These are phyloP conservation scores for Aegilops sharonensis DNA, from an alignment of 176 grass and related monocot species.

Conservation along the genomic window DNA sequence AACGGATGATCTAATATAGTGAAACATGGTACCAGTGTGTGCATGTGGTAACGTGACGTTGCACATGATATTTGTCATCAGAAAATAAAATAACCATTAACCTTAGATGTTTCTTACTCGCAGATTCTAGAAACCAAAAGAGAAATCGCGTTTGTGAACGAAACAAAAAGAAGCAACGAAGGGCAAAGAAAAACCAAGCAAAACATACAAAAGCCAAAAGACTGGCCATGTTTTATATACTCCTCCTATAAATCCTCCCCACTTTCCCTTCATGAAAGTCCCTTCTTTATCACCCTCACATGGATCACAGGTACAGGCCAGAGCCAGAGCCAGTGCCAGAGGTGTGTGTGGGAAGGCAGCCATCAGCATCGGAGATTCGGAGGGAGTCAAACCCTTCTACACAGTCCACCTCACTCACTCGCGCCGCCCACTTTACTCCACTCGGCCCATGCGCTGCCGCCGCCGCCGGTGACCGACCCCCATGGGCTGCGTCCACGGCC, in stretches of 20 bases:
- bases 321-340: neutral
- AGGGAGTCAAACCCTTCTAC: constrained; percentile 35
- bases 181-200: neutral
- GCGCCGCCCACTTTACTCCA: constrained; percentile 11
- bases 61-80: no score
- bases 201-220: neutral
- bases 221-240: neutral
- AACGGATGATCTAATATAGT: no score
- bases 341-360: neutral
- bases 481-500: constrained; percentile 82
- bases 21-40: no score
- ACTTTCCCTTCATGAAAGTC: neutral
- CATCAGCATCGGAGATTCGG: constrained; percentile 20
- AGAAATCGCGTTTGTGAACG: neutral
- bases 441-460: constrained; percentile 33
- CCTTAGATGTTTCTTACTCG: no score
- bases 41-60: no score
- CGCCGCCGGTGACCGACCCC: constrained; percentile 41
- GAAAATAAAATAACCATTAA: no score
- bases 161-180: constrained; percentile 1
- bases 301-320: neutral
- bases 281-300: constrained; percentile 12
- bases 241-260: neutral
- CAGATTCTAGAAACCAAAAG: neutral
- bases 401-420: neutral